Conservation (phyloP, 306 rosid species). For the Hippophae rhamnoides region DNA sequence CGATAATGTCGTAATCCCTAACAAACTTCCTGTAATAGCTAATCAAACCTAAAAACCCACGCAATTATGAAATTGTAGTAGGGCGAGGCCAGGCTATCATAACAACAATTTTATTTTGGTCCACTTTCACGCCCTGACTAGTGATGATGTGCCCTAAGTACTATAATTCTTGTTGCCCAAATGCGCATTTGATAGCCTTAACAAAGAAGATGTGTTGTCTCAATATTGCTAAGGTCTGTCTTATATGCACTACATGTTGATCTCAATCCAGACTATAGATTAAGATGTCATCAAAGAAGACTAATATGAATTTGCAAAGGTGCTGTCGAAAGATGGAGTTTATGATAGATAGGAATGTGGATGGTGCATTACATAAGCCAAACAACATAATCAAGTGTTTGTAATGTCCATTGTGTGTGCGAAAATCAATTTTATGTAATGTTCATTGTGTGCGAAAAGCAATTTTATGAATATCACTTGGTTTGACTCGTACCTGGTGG, state of each 20-base stretch:
- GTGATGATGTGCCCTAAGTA: neutral
- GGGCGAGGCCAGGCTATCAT: too few species aligned
- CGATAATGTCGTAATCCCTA: too few species aligned
- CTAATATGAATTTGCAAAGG: neutral
- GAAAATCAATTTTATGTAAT: neutral
- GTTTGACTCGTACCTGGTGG: conserved; percentile 2
- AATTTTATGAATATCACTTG: neutral
- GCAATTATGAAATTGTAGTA: neutral
- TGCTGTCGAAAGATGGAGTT: neutral
- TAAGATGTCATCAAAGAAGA: too few species aligned
- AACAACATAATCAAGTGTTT: neutral
- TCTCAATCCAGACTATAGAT: too few species aligned
- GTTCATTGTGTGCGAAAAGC: neutral
- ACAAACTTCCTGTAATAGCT: too few species aligned
- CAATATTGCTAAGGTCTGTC: neutral
- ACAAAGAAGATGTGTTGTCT: conserved; percentile 2
- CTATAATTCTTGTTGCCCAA: neutral
- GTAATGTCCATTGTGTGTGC: neutral
- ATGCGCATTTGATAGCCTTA: conserved; percentile 4
- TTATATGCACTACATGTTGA: neutral
- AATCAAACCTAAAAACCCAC: conserved; percentile 2
- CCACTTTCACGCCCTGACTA: too few species aligned
- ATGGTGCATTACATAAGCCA: neutral
- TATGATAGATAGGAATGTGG: neutral
- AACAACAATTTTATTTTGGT: too few species aligned